Conservation (phyloP, 805 yeast species). For the Suhomyces kilbournensis region DNA sequence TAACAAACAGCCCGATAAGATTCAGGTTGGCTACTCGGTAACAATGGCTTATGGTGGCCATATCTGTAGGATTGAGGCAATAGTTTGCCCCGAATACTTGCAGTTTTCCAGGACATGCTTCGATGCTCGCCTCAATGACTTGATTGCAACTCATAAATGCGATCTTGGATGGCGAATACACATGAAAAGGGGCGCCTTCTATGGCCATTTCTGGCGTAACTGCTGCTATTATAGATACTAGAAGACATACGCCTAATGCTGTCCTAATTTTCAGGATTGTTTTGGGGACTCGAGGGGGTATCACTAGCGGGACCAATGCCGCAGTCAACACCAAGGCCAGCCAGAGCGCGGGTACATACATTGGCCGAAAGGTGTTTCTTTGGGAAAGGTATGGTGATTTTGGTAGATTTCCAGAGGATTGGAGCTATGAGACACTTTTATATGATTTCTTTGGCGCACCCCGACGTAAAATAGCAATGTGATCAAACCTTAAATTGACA, state of each 20-base stretch:
- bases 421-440: neutral
- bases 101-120: constrained; percentile 17
- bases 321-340: neutral
- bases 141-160: constrained; percentile 31
- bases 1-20: constrained; percentile 22
- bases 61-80: constrained; percentile 6
- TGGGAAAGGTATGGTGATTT: neutral
- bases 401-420: neutral
- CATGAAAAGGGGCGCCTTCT: constrained; percentile 30
- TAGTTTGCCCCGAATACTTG: neutral
- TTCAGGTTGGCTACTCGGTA: constrained; percentile 22
- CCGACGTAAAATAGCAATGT: neutral
- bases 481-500: neutral
- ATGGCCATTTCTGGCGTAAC: constrained; percentile 26
- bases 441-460: neutral
- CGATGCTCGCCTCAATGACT: constrained; percentile 18
- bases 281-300: neutral
- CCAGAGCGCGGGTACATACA: neutral
- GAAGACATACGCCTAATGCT: constrained; percentile 7
- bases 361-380: neutral
- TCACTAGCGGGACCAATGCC: neutral
- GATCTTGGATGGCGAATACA: constrained; percentile 25
- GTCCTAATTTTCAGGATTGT: neutral
- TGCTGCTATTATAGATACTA: constrained; percentile 11
- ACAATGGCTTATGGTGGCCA: constrained; percentile 39